Evolutionary conservation across 768 basidiomycete species (phyloP).

Genomic region (Rickenella mellea): DNA sequence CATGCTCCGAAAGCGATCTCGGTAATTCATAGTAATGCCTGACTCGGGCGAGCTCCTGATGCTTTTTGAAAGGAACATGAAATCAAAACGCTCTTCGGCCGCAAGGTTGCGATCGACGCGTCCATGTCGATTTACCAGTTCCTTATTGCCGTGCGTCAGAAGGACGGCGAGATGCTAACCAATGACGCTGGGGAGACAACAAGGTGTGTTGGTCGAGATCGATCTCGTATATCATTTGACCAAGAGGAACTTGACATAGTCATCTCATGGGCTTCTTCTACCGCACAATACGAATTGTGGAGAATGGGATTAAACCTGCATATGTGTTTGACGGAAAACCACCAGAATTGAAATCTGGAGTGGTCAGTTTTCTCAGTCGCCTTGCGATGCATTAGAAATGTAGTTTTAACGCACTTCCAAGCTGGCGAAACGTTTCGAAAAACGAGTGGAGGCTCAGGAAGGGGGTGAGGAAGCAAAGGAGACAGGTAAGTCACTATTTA

Average conservation of each 20-base stretch:
- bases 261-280: slow-evolving; percentile 99
- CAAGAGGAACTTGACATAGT: slow-evolving; percentile 23
- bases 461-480: slow-evolving; percentile 96
- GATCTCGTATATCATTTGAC: background rate
- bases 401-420: slow-evolving; percentile 21
- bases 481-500: slow-evolving; percentile 39
- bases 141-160: slow-evolving; percentile 93
- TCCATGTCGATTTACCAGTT: slow-evolving; percentile 98
- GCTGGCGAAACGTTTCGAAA: slow-evolving; percentile 95
- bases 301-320: slow-evolving; percentile 96
- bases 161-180: slow-evolving; percentile 92
- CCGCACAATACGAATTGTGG: slow-evolving; percentile 92
- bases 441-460: slow-evolving; percentile 86
- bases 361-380: slow-evolving; percentile 48
- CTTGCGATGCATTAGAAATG: background rate
- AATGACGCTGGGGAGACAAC: slow-evolving; percentile 98
- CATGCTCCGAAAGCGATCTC: slow-evolving; percentile 81
- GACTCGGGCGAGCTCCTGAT: background rate
- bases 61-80: slow-evolving; percentile 58
- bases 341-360: slow-evolving; percentile 92
- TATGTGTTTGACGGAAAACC: slow-evolving; percentile 99
- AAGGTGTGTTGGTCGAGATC: slow-evolving; percentile 27
- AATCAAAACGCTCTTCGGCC: slow-evolving; percentile 94
- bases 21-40: slow-evolving; percentile 13
- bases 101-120: slow-evolving; percentile 98